Conservation (phyloP, 495 filamentous ascomycete species). For the Evernia prunastri region DNA sequence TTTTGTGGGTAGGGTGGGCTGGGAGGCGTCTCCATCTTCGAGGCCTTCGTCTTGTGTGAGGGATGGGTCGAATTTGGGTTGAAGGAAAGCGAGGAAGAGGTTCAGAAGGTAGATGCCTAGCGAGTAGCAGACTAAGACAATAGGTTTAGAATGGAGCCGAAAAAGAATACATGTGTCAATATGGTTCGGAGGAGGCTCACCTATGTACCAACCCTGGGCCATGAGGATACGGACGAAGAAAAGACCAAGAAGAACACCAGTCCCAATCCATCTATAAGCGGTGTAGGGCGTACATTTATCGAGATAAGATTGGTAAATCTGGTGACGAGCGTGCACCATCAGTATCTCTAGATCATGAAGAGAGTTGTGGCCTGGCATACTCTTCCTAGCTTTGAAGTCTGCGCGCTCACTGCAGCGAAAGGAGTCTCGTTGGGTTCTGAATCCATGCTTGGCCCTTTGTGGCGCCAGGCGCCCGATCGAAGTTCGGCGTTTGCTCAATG, state of each 20-base stretch:
- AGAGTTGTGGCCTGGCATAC: conserved; percentile 43
- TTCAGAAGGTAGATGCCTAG: conserved; percentile 99
- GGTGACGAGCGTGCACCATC: conserved; percentile 1
- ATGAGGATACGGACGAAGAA: conserved; percentile 87
- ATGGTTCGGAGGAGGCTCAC: conserved; percentile 43
- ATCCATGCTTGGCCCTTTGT: conserved; percentile 53
- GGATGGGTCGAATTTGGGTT: conserved; percentile 97
- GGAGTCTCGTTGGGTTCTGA: conserved; percentile 75
- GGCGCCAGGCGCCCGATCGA: conserved; percentile 24
- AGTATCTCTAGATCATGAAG: conserved; percentile 3
- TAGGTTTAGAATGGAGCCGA: background rate
- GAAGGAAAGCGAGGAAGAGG: conserved; percentile 96
- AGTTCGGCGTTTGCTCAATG: background rate
- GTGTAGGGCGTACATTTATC: conserved; percentile 87
- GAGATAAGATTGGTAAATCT: conserved; percentile 94
- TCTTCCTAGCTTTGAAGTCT: conserved; percentile 65
- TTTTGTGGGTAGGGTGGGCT: conserved; percentile 72
- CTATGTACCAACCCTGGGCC: conserved; percentile 97
- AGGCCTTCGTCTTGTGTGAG: conserved; percentile 93
- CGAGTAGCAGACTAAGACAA: conserved; percentile 76
- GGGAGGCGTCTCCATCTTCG: conserved; percentile 74
- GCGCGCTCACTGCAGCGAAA: conserved; percentile 76
- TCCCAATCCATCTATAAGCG: conserved; percentile 82
- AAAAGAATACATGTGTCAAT: background rate
- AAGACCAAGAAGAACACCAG: conserved; percentile 60